Percentiles rank a stretch among this genome's conserved stretches.
Conservation (phyloP, 208 protist species). For the Lotmaria passim region DNA sequence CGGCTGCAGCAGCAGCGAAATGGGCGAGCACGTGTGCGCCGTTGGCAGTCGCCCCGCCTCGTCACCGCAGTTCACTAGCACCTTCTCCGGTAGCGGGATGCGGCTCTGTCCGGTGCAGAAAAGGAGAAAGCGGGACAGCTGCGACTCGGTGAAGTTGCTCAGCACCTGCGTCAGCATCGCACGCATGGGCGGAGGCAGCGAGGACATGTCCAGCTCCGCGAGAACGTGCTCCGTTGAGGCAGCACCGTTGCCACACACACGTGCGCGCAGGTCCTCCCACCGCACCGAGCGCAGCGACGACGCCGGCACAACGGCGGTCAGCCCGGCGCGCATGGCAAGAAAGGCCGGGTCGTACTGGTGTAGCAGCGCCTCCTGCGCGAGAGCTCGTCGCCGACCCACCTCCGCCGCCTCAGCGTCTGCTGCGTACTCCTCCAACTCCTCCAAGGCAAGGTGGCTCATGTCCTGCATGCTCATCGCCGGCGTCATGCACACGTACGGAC, state of each 20-base stretch:
- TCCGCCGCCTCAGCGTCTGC: slow-evolving; percentile 32
- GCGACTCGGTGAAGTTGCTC: slow-evolving; percentile 46
- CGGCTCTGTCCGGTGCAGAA: slow-evolving; percentile 89
- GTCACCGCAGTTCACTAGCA: slow-evolving; percentile 83
- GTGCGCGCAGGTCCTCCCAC: slow-evolving; percentile 82
- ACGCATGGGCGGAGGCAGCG: slow-evolving; percentile 44
- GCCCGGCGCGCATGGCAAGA: slow-evolving; percentile 64
- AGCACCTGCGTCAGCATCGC: slow-evolving; percentile 68
- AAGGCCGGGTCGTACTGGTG: slow-evolving; percentile 88
- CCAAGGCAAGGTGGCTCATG: slow-evolving; percentile 30
- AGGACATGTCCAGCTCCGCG: slow-evolving; percentile 68
- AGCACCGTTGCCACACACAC: slow-evolving; percentile 72
- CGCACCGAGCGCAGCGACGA: slow-evolving; percentile 63
- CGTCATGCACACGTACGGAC: slow-evolving; percentile 45
- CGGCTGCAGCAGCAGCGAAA: slow-evolving; percentile 84
- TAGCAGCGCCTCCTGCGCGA: slow-evolving; percentile 65
- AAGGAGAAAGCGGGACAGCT: slow-evolving; percentile 78
- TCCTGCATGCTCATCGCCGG: slow-evolving; percentile 46
- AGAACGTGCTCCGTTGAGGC: slow-evolving; percentile 71
- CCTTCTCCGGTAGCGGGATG: slow-evolving; percentile 81
- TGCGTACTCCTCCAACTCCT: slow-evolving; percentile 36
- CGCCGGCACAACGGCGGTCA: slow-evolving; percentile 64
- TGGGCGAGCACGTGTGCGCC: slow-evolving; percentile 90
- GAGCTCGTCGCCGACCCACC: slow-evolving; percentile 44
- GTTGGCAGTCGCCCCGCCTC: slow-evolving; percentile 75